A percentile compares a stretch with the other conserved stretches of the same genome.
These are phyloP conservation scores for Theobroma cacao DNA, from an alignment of 345 rosid species.

Conservation along the genomic window DNA sequence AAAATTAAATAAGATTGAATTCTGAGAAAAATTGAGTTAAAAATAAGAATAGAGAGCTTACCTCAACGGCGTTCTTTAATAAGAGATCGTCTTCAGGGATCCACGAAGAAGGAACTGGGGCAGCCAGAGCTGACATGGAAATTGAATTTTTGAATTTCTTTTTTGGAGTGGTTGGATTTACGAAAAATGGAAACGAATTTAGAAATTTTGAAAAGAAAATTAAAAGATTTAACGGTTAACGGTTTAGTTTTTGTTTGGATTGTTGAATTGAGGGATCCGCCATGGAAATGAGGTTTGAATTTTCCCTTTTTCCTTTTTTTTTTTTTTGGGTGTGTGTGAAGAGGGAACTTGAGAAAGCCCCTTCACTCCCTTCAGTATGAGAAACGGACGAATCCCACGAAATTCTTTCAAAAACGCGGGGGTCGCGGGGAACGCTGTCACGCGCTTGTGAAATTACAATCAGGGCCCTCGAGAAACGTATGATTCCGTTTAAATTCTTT, in stretches of 20 bases:
- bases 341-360: neutral
- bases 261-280: slow-evolving; percentile 11
- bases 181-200: neutral
- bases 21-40: neutral
- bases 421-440: neutral
- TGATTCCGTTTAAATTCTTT: neutral
- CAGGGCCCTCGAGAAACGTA: neutral
- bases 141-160: neutral
- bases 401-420: neutral
- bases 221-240: neutral
- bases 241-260: neutral
- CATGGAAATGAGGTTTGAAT: slow-evolving; percentile 6
- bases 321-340: neutral
- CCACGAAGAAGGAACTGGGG: slow-evolving; percentile 42
- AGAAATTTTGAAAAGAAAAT: no score
- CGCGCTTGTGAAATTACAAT: neutral
- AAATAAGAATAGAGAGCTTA: slow-evolving; percentile 13
- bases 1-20: neutral
- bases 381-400: neutral
- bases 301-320: neutral
- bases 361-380: neutral
- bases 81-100: slow-evolving; percentile 61
- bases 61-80: slow-evolving; percentile 74
- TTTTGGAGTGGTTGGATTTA: neutral
- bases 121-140: slow-evolving; percentile 39